phyloP scores from a whole-genome alignment of 306 rosid genomes.

The Prunus dulcis region DNA sequence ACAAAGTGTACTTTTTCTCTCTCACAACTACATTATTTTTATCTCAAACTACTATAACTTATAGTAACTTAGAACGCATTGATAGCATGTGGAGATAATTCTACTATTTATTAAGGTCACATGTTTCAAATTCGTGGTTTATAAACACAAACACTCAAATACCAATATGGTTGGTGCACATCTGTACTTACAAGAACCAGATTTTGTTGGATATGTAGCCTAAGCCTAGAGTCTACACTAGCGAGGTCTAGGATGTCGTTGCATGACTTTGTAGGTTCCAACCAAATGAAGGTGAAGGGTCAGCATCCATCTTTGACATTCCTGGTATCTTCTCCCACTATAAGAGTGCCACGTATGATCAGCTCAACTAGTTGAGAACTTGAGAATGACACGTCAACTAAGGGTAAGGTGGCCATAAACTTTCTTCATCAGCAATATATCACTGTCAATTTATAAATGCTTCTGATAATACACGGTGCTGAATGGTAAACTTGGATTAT shows the following conservation, averaged over 20 bases:
- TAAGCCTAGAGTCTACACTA: not conserved
- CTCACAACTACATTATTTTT: no score
- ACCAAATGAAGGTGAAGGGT: slow-evolving; percentile 43
- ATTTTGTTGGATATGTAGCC: not conserved
- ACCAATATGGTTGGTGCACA: no score
- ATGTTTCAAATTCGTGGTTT: no score
- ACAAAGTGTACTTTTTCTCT: no score
- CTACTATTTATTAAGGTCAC: no score
- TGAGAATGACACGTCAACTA: slow-evolving; percentile 53
- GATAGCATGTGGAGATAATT: no score
- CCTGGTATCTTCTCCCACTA: slow-evolving; percentile 16
- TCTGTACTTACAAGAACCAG: not conserved
- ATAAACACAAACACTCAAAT: no score
- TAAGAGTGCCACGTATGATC: slow-evolving; percentile 18
- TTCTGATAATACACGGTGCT: no score
- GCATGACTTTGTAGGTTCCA: slow-evolving; percentile 33
- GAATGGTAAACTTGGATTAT: no score
- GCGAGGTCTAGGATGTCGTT: not conserved
- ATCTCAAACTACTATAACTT: no score
- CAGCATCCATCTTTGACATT: slow-evolving; percentile 33
- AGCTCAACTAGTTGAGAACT: not conserved
- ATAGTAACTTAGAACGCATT: no score
- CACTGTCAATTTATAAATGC: no score
- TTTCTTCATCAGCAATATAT: not conserved
- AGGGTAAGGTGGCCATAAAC: slow-evolving; percentile 23